phyloP scores from a whole-genome alignment of 2,329 filamentous ascomycete genomes.

The Macrophomina pseudophaseolina region DNA sequence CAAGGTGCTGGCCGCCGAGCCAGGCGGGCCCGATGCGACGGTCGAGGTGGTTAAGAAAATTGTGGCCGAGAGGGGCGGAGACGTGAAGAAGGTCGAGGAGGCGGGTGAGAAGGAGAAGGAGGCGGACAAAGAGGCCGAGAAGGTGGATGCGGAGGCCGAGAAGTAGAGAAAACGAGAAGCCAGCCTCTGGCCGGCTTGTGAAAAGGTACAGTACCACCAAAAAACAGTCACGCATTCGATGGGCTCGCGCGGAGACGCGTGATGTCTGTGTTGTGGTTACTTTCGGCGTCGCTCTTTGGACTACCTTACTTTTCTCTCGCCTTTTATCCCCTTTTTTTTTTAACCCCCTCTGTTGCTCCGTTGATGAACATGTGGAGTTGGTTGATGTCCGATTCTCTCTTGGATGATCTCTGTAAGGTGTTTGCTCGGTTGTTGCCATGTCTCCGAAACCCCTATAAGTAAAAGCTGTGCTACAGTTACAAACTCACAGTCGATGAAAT shows the following conservation, averaged over 20 bases:
- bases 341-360: not conserved
- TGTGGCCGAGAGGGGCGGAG: slow-evolving; percentile 39
- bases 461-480: no score
- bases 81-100: not conserved
- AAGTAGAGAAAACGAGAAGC: not conserved
- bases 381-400: not conserved
- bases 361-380: slow-evolving; percentile 1
- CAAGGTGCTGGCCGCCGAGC: slow-evolving; percentile 75
- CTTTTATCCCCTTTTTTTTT: not conserved
- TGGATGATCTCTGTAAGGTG: not conserved
- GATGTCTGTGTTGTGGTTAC: not conserved
- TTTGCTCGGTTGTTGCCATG: no score
- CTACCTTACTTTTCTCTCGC: not conserved
- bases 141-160: slow-evolving; percentile 36
- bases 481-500: no score
- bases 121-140: slow-evolving; percentile 40
- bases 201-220: not conserved
- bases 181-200: not conserved
- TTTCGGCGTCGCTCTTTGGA: not conserved
- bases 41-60: slow-evolving; percentile 77
- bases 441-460: no score
- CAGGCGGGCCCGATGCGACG: slow-evolving; percentile 78
- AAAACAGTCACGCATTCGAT: not conserved
- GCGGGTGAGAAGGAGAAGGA: slow-evolving; percentile 35
- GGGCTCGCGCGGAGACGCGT: not conserved